Evolutionary conservation across 257 asterid genomes (phyloP), one percentile per base, ranked within the genome.

Genomic region (Plantago major): DNA sequence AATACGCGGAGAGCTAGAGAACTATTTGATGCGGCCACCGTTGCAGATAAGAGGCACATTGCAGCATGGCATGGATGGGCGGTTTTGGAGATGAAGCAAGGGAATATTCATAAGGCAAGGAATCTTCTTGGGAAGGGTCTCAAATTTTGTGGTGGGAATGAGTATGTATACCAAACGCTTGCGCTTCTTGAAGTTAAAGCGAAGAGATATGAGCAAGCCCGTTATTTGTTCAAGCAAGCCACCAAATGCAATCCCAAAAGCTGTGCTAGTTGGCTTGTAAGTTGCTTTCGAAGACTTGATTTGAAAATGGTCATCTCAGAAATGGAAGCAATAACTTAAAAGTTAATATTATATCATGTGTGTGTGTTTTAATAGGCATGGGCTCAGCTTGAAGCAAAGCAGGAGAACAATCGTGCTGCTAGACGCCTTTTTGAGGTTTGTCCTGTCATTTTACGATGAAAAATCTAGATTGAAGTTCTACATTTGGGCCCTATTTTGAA

Each of bases 31-130:
- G 99, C 99, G 0, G 81, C 97, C 13, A 92, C 97, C 60, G 99
- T 92, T 63, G 97, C 99, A 37, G 97, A 92, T 65, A 89, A 83
- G 81, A 79, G 51, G 73, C 99, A 89, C 76, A 73, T 84, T 47
- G 97, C 99, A 26, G 99, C 97, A 11, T 92, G 99, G 99, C 99
- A 92, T 22, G 99, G 99, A 69, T 92, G 99, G 99, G 97, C 96
- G 33, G 91, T 87, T 7, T 64, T 92, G 84, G 99, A 92, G 57
- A 75, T 89, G 73, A 82, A 85, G 65, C 95, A 86, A 9, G 99
- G 97, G 33, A 89, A 92, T 65, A 66, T 86, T 17, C 78, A 80
- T 58, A 92, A 92, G 67, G 99, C 99, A 9, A 83, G 97, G 44
- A 68, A 75, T 71, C 97, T 92, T 67, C 91, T 92, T n/a, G 95